Conservation (phyloP, 306 rosid genomes). For the Geum urbanum region DNA sequence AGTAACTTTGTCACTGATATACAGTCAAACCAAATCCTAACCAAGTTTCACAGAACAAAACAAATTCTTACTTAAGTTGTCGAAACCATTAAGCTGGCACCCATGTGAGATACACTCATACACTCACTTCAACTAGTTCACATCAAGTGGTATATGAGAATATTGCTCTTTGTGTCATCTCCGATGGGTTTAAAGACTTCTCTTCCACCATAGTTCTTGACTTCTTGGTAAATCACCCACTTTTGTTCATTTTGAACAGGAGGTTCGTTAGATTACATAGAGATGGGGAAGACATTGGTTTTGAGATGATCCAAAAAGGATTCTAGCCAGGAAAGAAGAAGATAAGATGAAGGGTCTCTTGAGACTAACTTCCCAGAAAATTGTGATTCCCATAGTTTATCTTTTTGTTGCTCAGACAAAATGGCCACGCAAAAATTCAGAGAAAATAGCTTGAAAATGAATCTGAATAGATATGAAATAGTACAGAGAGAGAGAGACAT, state of each 20-base stretch:
- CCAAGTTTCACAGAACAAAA: neutral
- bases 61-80: neutral
- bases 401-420: neutral
- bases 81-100: neutral
- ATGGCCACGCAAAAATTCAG: neutral
- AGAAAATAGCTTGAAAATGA: slow-evolving; percentile 18
- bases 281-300: neutral
- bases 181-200: too few species aligned
- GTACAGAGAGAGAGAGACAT: slow-evolving; percentile 12
- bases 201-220: neutral
- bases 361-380: neutral
- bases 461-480: slow-evolving; percentile 22
- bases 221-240: neutral
- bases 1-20: too few species aligned
- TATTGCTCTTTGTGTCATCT: too few species aligned
- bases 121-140: slow-evolving; percentile 1
- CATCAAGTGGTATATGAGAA: too few species aligned
- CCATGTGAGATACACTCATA: slow-evolving; percentile 1
- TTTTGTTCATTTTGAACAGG: neutral
- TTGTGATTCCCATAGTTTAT: neutral
- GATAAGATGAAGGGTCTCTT: neutral
- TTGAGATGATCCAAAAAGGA: neutral
- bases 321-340: neutral
- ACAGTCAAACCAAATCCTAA: neutral
- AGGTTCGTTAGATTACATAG: neutral